Evolutionary conservation across 306 rosid species (phyloP).

Genomic region (Datisca glomerata): DNA sequence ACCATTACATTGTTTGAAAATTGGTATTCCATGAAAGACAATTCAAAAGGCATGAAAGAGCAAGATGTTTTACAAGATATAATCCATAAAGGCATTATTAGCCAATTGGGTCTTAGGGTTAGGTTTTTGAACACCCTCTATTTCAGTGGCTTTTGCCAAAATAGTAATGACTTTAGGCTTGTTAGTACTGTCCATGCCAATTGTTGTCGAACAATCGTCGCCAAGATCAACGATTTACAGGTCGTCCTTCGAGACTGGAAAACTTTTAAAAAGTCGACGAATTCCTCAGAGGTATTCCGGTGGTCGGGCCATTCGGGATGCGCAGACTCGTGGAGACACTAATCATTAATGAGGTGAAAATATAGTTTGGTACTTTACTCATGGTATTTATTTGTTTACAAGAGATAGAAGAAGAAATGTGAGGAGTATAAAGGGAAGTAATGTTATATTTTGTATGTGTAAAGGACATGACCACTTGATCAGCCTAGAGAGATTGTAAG

Average conservation of each 20-base stretch:
- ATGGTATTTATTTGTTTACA: too few relatives aligned
- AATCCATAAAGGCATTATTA: conserved; percentile 20
- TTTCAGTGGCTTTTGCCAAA: conserved; percentile 80
- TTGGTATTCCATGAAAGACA: conserved; percentile 55
- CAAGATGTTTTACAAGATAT: conserved; percentile 55
- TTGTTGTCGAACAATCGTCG: conserved; percentile 59
- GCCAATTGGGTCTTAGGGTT: conserved; percentile 34
- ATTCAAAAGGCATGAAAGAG: conserved; percentile 43
- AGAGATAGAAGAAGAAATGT: too few relatives aligned
- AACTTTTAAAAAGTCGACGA: conserved; percentile 21
- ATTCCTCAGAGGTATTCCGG: conserved; percentile 1
- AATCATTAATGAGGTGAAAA: neutral
- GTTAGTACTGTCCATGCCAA: conserved; percentile 70
- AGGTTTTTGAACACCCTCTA: conserved; percentile 56
- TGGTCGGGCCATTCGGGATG: conserved; percentile 43
- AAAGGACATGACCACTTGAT: too few relatives aligned
- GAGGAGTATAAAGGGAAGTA: too few relatives aligned
- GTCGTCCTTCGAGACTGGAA: conserved; percentile 51
- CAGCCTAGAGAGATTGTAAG: too few relatives aligned
- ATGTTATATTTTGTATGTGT: too few relatives aligned
- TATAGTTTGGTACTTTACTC: too few relatives aligned
- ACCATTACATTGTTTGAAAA: conserved; percentile 44
- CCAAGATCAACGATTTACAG: conserved; percentile 45
- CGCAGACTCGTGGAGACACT: conserved; percentile 36
- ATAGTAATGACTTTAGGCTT: conserved; percentile 39